Conservation (phyloP, 768 basidiomycete species). For the Brasilioporus rufonigricans region DNA sequence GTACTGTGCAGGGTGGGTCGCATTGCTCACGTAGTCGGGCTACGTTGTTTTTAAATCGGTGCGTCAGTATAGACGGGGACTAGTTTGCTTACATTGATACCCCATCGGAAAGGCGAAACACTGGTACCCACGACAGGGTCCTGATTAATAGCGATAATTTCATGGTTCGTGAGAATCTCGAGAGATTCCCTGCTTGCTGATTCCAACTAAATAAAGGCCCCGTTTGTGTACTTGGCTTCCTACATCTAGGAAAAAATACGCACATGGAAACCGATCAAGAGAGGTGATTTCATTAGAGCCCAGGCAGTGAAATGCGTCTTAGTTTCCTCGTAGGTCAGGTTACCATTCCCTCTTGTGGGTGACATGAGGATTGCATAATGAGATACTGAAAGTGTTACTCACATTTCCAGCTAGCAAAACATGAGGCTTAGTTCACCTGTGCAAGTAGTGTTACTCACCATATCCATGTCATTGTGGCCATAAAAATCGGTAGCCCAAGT, state of each 20-base stretch:
- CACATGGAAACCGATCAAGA: constrained; percentile 61
- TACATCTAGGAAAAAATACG: constrained; percentile 16
- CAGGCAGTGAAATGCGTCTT: constrained; percentile 74
- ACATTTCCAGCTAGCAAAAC: constrained; percentile 52
- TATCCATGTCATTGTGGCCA: constrained; percentile 68
- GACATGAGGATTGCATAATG: neutral
- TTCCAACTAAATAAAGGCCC: constrained; percentile 40
- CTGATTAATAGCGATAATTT: constrained; percentile 69
- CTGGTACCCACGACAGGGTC: constrained; percentile 60
- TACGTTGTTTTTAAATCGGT: constrained; percentile 6
- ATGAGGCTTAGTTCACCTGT: neutral
- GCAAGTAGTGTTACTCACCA: constrained; percentile 38
- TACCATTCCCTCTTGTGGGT: constrained; percentile 54
- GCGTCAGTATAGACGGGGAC: neutral
- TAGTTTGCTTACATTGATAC: constrained; percentile 49
- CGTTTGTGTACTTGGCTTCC: constrained; percentile 1
- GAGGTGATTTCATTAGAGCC: constrained; percentile 69
- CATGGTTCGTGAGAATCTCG: constrained; percentile 57
- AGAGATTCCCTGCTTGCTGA: constrained; percentile 48
- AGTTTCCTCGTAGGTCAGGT: constrained; percentile 57
- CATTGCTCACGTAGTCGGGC: constrained; percentile 39
- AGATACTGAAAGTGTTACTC: constrained; percentile 14
- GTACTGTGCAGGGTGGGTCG: constrained; percentile 61
- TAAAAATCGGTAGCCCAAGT: constrained; percentile 65
- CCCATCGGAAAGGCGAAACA: constrained; percentile 69